Conservation (phyloP, 768 basidiomycete genomes). For the Boletus rubroflammeus region DNA sequence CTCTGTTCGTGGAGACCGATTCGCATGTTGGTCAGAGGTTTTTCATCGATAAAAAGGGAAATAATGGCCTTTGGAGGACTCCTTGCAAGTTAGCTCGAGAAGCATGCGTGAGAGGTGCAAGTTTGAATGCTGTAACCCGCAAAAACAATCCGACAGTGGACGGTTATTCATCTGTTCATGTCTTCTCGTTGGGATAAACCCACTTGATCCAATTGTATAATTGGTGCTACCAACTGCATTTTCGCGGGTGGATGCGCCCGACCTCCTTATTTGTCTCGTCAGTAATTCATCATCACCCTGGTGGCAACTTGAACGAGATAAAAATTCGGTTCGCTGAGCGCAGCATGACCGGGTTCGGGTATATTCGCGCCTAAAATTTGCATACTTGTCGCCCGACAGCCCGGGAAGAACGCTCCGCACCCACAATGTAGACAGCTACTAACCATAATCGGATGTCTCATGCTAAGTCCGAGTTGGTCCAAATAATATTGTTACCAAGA, state of each 20-base stretch:
- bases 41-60: not conserved
- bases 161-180: not conserved
- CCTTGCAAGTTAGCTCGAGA: slow-evolving; percentile 2
- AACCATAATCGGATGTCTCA: not conserved
- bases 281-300: not conserved
- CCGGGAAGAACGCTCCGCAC: not conserved
- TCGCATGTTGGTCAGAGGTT: too few species aligned
- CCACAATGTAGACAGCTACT: not conserved
- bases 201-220: not conserved
- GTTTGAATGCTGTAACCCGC: not conserved
- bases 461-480: not conserved
- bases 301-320: not conserved
- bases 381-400: too few species aligned
- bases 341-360: not conserved
- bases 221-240: not conserved
- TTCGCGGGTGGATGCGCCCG: not conserved
- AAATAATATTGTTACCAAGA: too few species aligned
- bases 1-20: not conserved
- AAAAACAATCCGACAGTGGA: not conserved
- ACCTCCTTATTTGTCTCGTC: not conserved
- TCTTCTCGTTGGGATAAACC: slow-evolving; percentile 8
- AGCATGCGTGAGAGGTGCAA: not conserved
- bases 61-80: too few species aligned
- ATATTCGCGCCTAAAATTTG: not conserved
- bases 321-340: not conserved